Percentiles rank a stretch among this genome's conserved stretches.
Conservation (phyloP, 371 early-diverging fungal genomes). For the Mortierella polycephala region DNA sequence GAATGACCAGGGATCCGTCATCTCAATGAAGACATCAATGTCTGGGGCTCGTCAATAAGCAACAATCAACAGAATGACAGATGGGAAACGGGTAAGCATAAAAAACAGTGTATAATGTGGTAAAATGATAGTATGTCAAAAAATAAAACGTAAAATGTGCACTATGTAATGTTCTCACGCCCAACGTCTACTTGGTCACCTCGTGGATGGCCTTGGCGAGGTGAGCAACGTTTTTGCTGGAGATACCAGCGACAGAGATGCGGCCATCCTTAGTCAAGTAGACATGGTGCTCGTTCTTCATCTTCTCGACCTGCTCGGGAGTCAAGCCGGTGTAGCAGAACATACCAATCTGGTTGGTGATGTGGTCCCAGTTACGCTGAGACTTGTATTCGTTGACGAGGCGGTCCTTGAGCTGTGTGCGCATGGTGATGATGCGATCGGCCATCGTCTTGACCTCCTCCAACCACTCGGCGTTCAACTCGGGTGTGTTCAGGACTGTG, state of each 20-base stretch:
- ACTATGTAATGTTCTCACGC: not conserved
- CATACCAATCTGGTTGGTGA: constrained; percentile 99
- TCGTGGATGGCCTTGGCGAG: constrained; percentile 96
- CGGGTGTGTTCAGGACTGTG: constrained; percentile 82
- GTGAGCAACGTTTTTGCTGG: constrained; percentile 92
- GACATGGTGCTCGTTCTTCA: constrained; percentile 89
- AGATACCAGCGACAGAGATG: constrained; percentile 97
- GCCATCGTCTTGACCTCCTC: constrained; percentile 97
- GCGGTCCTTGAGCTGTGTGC: constrained; percentile 78
- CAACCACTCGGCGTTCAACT: constrained; percentile 89
- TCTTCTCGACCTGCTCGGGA: constrained; percentile 89
- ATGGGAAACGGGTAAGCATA: too few species aligned
- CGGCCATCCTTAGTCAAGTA: constrained; percentile 97
- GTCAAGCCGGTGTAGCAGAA: constrained; percentile 97
- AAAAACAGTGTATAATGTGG: not conserved
- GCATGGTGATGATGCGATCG: constrained; percentile 96
- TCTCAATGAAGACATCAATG: too few species aligned
- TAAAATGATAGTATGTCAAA: constrained; percentile 1
- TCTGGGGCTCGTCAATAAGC: too few species aligned
- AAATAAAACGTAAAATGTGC: constrained; percentile 5
- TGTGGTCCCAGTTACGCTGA: constrained; percentile 90
- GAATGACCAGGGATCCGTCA: too few species aligned
- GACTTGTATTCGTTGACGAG: constrained; percentile 87
- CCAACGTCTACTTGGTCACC: constrained; percentile 79
- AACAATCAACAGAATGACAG: too few species aligned